Evolutionary conservation across 768 basidiomycete species (phyloP).

Genomic region (Leccinum variicolor): DNA sequence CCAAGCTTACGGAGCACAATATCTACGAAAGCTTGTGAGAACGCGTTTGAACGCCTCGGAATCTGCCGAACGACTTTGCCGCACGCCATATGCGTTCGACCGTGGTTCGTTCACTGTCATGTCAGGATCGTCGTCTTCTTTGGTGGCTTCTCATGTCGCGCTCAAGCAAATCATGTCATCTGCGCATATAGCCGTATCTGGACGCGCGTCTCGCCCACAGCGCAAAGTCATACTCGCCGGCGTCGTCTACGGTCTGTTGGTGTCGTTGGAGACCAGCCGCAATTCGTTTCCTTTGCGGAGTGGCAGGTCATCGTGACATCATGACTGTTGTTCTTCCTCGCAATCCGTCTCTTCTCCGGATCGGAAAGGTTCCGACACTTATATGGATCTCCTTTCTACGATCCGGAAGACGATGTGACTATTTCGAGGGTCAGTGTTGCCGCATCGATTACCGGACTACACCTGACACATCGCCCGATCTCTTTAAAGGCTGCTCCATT

Average conservation of each 20-base stretch:
- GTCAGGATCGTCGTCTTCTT: slow-evolving; percentile 26
- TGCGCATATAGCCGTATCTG: slow-evolving; percentile 7
- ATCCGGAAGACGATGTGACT: slow-evolving; percentile 16
- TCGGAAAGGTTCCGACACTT: slow-evolving; percentile 16
- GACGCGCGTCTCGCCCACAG: not conserved
- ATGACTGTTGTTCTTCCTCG: slow-evolving; percentile 9
- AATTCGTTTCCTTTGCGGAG: not conserved
- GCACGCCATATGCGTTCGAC: slow-evolving; percentile 11
- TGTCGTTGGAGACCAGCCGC: not conserved
- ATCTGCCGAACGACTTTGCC: slow-evolving; percentile 10
- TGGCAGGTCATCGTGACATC: not conserved
- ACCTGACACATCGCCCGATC: not conserved
- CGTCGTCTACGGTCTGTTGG: not conserved
- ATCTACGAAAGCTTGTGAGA: too few relatives aligned
- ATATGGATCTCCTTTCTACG: slow-evolving; percentile 10
- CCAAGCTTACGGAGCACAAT: not conserved
- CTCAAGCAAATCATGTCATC: slow-evolving; percentile 9
- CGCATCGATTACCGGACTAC: too few relatives aligned
- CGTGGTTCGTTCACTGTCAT: slow-evolving; percentile 10
- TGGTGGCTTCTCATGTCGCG: slow-evolving; percentile 6
- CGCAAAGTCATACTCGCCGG: not conserved
- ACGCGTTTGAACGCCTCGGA: not conserved
- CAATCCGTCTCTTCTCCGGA: slow-evolving; percentile 7
- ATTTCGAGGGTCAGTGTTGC: slow-evolving; percentile 6
- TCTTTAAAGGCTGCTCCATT: slow-evolving; percentile 16